Evolutionary conservation across 2,329 filamentous ascomycete genomes (phyloP).

Genomic region (Aciculosporium take): DNA sequence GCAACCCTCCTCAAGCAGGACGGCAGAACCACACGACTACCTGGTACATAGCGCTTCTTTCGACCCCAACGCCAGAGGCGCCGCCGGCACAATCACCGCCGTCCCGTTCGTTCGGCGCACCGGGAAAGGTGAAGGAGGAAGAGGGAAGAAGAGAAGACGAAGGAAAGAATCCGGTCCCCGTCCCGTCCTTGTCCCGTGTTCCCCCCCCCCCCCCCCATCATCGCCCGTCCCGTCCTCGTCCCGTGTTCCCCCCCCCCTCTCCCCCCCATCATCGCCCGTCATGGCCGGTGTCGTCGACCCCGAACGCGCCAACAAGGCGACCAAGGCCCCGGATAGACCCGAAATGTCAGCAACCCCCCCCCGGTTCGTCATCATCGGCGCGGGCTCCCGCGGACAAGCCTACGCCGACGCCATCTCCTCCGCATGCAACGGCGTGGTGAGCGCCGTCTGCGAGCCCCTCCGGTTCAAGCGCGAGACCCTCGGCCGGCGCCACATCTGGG

Average conservation of each 20-base stretch:
- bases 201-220: background rate
- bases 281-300: conserved; percentile 12
- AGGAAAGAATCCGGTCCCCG: too few species aligned
- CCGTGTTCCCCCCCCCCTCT: background rate
- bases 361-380: conserved; percentile 67
- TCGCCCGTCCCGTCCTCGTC: background rate
- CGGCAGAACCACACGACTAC: too few species aligned
- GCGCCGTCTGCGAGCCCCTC: conserved; percentile 70
- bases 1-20: too few species aligned
- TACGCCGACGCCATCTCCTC: conserved; percentile 57
- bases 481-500: conserved; percentile 62
- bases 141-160: too few species aligned
- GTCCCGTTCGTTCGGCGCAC: too few species aligned
- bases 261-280: background rate
- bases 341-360: conserved; percentile 36
- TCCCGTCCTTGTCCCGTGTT: too few species aligned
- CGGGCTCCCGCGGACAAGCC: conserved; percentile 61
- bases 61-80: too few species aligned
- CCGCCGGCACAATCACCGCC: too few species aligned
- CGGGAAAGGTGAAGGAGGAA: too few species aligned
- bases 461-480: conserved; percentile 61
- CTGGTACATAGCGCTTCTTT: too few species aligned
- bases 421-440: conserved; percentile 53
- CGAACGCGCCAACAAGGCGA: conserved; percentile 12
- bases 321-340: conserved; percentile 24